These are phyloP conservation scores for Termitomyces sp. DNA, from an alignment of 768 basidiomycete species.

Conservation along the genomic window DNA sequence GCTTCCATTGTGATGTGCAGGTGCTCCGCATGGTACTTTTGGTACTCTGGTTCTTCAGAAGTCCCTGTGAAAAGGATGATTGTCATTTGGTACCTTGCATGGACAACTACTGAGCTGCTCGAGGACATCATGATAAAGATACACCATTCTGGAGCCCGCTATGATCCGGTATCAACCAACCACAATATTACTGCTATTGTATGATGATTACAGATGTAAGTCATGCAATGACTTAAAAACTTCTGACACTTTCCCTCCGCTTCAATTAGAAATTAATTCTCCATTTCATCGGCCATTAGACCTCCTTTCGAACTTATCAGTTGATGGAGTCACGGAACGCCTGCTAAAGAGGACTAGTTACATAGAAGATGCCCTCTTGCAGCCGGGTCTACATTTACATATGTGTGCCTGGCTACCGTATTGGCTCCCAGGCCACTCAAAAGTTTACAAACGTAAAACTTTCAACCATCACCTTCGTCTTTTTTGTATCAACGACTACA, in stretches of 20 bases:
- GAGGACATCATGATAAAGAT: too few relatives aligned
- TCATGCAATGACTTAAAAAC: too few relatives aligned
- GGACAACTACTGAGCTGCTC: too few relatives aligned
- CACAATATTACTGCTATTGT: too few relatives aligned
- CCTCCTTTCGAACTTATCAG: neutral
- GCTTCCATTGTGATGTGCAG: neutral
- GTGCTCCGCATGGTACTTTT: neutral
- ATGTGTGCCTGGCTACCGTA: neutral
- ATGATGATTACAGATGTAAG: too few relatives aligned
- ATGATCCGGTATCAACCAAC: too few relatives aligned
- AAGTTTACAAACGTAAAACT: neutral
- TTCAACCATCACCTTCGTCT: neutral
- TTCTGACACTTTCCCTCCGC: too few relatives aligned
- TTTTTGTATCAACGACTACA: too few relatives aligned
- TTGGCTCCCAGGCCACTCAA: neutral
- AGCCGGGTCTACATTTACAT: slow-evolving; percentile 1
- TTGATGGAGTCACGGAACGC: neutral
- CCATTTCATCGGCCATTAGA: neutral
- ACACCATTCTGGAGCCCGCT: too few relatives aligned
- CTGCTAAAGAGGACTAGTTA: neutral
- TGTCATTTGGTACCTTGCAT: neutral
- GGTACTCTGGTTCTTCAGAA: too few relatives aligned
- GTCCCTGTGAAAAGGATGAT: neutral
- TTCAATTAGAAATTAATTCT: too few relatives aligned
- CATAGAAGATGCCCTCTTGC: neutral